Percentiles rank a stretch among this genome's conserved stretches.
Conservation (phyloP, 306 rosid genomes). For the Begonia masoniana region DNA sequence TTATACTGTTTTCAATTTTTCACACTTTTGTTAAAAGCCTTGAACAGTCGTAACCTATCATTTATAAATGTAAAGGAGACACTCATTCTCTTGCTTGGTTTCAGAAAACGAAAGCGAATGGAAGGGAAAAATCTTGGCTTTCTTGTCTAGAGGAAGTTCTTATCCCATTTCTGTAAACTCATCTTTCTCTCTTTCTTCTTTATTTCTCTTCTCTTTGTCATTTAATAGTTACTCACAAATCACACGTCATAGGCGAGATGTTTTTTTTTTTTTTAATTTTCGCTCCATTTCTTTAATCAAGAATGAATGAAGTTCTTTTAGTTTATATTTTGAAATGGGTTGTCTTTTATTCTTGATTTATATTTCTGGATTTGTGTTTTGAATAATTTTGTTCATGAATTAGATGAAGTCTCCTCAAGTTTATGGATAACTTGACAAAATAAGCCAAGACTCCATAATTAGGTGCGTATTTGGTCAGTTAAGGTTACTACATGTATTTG, state of each 20-base stretch:
- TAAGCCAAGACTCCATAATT: no score
- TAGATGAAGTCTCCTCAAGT: no score
- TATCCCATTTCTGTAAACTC: constrained; percentile 28
- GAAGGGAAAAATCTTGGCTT: constrained; percentile 16
- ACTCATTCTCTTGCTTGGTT: constrained; percentile 61
- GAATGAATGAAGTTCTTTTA: constrained; percentile 4
- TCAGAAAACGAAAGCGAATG: constrained; percentile 11
- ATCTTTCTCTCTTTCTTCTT: constrained; percentile 4
- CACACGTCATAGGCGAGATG: not conserved
- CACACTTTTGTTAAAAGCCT: no score
- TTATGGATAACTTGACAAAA: no score
- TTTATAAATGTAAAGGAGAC: constrained; percentile 7
- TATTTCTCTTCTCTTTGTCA: not conserved
- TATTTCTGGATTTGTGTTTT: not conserved
- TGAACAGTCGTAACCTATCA: no score
- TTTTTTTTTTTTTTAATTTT: not conserved
- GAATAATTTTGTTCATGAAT: not conserved
- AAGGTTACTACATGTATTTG: no score
- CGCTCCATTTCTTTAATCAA: no score
- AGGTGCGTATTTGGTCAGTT: no score
- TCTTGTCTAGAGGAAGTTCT: constrained; percentile 25
- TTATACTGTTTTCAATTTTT: no score
- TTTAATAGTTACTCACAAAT: not conserved
- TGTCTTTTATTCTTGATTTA: not conserved
- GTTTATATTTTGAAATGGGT: constrained; percentile 3